Conservation (phyloP, 768 basidiomycete species). For the Strobilomyces confusus region DNA sequence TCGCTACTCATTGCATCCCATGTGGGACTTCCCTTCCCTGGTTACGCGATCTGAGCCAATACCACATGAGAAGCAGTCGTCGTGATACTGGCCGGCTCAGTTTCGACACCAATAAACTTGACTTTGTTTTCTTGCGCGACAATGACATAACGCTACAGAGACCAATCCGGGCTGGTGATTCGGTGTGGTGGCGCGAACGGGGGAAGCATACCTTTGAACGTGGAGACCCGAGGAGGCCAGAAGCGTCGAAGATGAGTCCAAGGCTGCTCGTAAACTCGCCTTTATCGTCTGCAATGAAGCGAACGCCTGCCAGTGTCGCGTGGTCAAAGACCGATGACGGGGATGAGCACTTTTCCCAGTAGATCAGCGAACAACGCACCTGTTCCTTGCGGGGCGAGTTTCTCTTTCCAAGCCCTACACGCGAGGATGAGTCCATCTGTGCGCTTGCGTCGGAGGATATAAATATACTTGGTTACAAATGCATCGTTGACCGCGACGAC, state of each 20-base stretch:
- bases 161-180: neutral
- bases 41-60: constrained; percentile 32
- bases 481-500: constrained; percentile 77
- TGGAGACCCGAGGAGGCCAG: constrained; percentile 57
- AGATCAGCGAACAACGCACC: constrained; percentile 32
- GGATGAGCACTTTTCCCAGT: constrained; percentile 2
- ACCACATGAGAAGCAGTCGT: constrained; percentile 49
- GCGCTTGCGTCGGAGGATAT: neutral
- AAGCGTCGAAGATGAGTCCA: constrained; percentile 61
- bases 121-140: constrained; percentile 58
- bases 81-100: constrained; percentile 42
- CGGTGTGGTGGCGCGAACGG: neutral
- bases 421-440: constrained; percentile 7
- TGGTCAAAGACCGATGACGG: neutral
- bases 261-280: constrained; percentile 50
- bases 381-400: constrained; percentile 53
- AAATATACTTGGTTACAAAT: constrained; percentile 54
- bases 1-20: neutral
- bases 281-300: constrained; percentile 68
- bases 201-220: constrained; percentile 54
- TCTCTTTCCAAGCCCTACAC: constrained; percentile 62
- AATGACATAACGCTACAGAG: constrained; percentile 48
- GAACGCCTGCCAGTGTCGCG: constrained; percentile 43
- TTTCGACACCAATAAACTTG: constrained; percentile 49
- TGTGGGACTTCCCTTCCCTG: neutral